Evolutionary conservation across 305 asterid species (phyloP).

Genomic region (Fraxinus baroniana): DNA sequence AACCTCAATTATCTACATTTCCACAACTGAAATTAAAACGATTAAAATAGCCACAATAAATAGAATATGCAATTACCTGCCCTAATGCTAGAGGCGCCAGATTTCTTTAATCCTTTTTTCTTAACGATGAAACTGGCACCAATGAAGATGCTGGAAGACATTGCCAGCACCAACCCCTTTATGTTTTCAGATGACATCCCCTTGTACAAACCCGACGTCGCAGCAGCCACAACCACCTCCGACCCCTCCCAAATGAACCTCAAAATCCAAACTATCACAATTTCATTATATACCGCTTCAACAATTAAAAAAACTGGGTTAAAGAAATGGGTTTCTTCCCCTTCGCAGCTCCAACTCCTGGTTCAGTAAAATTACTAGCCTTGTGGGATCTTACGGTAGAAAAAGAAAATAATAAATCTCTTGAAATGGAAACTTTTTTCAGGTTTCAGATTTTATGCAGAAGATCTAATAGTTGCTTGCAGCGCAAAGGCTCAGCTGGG

Average conservation of each 20-base stretch:
- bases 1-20: slow-evolving; percentile 6
- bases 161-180: slow-evolving; percentile 82
- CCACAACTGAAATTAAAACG: slow-evolving; percentile 8
- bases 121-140: slow-evolving; percentile 96
- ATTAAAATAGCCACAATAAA: slow-evolving; percentile 5
- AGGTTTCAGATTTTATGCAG: neutral
- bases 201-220: slow-evolving; percentile 45
- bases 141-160: slow-evolving; percentile 90
- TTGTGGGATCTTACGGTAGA: slow-evolving; percentile 14
- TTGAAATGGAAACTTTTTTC: neutral
- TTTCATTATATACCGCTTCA: slow-evolving; percentile 32
- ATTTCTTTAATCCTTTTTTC: slow-evolving; percentile 93
- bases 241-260: slow-evolving; percentile 11
- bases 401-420: neutral
- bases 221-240: slow-evolving; percentile 35
- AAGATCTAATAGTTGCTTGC: slow-evolving; percentile 14
- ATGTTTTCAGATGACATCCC: slow-evolving; percentile 98
- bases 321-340: slow-evolving; percentile 15
- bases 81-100: slow-evolving; percentile 84
- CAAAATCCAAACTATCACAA: slow-evolving; percentile 33
- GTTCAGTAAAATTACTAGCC: slow-evolving; percentile 21
- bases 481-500: neutral
- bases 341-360: slow-evolving; percentile 4
- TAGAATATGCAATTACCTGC: slow-evolving; percentile 38
- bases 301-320: slow-evolving; percentile 11